A percentile compares a stretch with the other conserved stretches of the same genome.
These are phyloP conservation scores for Telopea speciosissima DNA, from an alignment of 177 flowering plant genomes.

Conservation along the genomic window DNA sequence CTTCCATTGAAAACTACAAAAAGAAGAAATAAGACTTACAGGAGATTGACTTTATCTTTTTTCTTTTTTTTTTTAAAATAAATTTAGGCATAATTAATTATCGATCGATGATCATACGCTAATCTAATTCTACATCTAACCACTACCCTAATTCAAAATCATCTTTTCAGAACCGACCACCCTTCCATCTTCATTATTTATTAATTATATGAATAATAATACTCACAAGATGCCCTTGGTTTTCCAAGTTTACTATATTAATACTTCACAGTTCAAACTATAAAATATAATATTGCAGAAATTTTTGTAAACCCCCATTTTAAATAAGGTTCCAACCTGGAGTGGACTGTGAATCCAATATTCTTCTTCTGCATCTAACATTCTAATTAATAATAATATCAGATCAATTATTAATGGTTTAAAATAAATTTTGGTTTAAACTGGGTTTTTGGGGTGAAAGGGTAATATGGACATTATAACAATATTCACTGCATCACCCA, in stretches of 20 bases:
- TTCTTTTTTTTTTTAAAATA: no score
- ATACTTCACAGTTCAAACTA: neutral
- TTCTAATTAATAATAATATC: no score
- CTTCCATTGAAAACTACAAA: neutral
- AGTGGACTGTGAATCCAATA: no score
- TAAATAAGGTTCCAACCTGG: neutral
- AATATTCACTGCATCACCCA: no score
- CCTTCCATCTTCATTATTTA: no score
- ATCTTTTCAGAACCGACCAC: no score
- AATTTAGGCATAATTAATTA: neutral
- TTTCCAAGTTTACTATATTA: neutral
- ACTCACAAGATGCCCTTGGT: neutral
- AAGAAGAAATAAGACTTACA: neutral
- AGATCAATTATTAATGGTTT: no score
- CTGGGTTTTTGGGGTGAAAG: no score
- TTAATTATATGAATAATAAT: no score
- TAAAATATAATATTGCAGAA: no score
- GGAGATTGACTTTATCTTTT: neutral
- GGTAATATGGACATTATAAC: neutral
- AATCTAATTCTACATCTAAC: neutral
- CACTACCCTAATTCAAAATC: neutral
- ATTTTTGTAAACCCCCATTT: neutral
- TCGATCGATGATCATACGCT: neutral
- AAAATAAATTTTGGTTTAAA: no score
- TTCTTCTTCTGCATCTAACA: no score